phyloP scores from a whole-genome alignment of 768 basidiomycete species.

The Russula lepida region DNA sequence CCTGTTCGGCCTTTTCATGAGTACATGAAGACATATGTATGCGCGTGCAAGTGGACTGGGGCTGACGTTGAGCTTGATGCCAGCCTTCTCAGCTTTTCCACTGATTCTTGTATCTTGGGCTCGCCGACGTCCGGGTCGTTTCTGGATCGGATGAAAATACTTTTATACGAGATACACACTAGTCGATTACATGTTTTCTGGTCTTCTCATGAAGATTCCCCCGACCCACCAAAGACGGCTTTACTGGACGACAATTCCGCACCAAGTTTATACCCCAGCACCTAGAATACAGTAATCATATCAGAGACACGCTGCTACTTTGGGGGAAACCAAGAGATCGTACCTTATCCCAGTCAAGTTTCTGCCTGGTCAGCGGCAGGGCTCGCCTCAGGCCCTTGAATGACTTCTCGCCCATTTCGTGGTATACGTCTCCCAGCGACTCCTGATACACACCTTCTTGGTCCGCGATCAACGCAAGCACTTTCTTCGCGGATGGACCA shows the following conservation, averaged over 20 bases:
- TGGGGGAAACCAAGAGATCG: background rate
- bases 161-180: slow-evolving; percentile 4
- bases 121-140: background rate
- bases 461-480: slow-evolving; percentile 71
- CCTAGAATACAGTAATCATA: slow-evolving; percentile 28
- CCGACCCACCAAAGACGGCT: slow-evolving; percentile 37
- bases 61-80: background rate
- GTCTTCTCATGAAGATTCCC: slow-evolving; percentile 22
- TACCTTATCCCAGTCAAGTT: slow-evolving; percentile 95
- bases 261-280: slow-evolving; percentile 61
- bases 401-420: slow-evolving; percentile 85
- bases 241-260: slow-evolving; percentile 67
- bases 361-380: slow-evolving; percentile 85
- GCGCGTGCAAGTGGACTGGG: background rate
- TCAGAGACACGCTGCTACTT: background rate
- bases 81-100: background rate
- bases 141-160: background rate
- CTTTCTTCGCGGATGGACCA: slow-evolving; percentile 50
- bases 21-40: background rate
- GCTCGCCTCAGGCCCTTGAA: slow-evolving; percentile 89
- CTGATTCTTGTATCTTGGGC: too few species aligned
- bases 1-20: background rate
- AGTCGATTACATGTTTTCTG: background rate
- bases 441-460: slow-evolving; percentile 77
- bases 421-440: slow-evolving; percentile 73